phyloP scores from a whole-genome alignment of 2,329 filamentous ascomycete species.

The Apiospora malaysiana region DNA sequence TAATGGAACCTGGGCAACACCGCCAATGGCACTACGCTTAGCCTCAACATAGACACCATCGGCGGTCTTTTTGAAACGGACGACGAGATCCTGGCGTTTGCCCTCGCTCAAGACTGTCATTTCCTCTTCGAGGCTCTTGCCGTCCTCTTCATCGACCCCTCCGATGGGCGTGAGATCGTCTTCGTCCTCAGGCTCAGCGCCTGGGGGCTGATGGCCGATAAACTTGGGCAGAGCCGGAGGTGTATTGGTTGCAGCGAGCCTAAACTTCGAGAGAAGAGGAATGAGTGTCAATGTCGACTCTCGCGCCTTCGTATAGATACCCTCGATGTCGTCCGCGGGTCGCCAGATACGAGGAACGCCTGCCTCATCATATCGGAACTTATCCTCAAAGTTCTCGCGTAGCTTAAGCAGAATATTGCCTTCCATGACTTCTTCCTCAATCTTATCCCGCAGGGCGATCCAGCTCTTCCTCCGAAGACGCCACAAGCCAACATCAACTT shows the following conservation, averaged over 20 bases:
- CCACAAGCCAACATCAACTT: slow-evolving; percentile 93
- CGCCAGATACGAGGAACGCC: slow-evolving; percentile 97
- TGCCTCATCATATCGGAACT: slow-evolving; percentile 95
- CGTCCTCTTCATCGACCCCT: slow-evolving; percentile 92
- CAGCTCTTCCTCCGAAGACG: slow-evolving; percentile 91
- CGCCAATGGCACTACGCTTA: slow-evolving; percentile 94
- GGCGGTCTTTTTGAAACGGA: slow-evolving; percentile 97
- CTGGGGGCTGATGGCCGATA: slow-evolving; percentile 78
- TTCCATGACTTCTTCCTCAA: slow-evolving; percentile 98
- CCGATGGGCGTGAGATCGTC: slow-evolving; percentile 89
- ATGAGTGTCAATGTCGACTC: slow-evolving; percentile 93
- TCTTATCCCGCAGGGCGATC: slow-evolving; percentile 85
- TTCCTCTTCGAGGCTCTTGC: slow-evolving; percentile 93
- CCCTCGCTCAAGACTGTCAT: slow-evolving; percentile 92
- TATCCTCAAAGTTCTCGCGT: slow-evolving; percentile 98
- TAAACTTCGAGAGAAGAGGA: slow-evolving; percentile 85
- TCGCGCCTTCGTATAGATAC: slow-evolving; percentile 87
- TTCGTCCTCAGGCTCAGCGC: slow-evolving; percentile 81
- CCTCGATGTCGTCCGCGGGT: slow-evolving; percentile 95
- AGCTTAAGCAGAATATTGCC: slow-evolving; percentile 95
- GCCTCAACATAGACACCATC: slow-evolving; percentile 98
- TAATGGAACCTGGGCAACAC: slow-evolving; percentile 89
- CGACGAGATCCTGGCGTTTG: slow-evolving; percentile 88
- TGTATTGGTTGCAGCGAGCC: slow-evolving; percentile 73
- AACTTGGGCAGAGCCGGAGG: slow-evolving; percentile 84